Evolutionary conservation across 2,329 filamentous ascomycete species (phyloP).

Genomic region (Fusarium succisae): DNA sequence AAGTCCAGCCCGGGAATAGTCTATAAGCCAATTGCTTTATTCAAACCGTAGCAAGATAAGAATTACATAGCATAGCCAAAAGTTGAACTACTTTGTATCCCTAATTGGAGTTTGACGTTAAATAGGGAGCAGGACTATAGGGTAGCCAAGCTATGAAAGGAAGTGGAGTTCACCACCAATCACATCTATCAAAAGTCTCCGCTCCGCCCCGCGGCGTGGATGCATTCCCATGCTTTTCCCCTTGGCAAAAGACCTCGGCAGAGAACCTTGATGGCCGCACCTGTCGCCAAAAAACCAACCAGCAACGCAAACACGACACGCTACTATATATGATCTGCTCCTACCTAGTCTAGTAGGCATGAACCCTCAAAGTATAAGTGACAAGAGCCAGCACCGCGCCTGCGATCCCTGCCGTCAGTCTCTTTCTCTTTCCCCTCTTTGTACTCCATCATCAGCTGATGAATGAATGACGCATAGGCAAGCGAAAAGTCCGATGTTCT

Average conservation of each 20-base stretch:
- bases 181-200: neutral
- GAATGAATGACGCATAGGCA: conserved; percentile 19
- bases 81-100: fast-evolving
- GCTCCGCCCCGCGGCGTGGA: neutral
- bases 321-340: neutral
- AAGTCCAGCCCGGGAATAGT: neutral
- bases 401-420: conserved; percentile 27
- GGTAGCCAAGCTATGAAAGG: neutral
- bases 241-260: conserved; percentile 3
- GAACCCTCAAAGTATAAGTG: conserved; percentile 20
- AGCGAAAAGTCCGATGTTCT: conserved; percentile 27
- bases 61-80: no score
- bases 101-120: neutral
- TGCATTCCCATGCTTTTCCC: neutral
- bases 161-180: neutral
- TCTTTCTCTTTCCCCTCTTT: neutral
- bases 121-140: neutral
- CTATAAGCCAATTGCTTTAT: neutral
- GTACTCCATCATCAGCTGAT: neutral
- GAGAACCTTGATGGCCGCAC: conserved; percentile 29
- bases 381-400: conserved; percentile 28
- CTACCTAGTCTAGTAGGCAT: conserved; percentile 4
- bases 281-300: neutral
- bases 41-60: fast-evolving
- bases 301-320: neutral